A percentile compares a stretch with the other conserved stretches of the same genome.
These are phyloP conservation scores for Saccharomyces pastorianus DNA, from an alignment of 1,139 yeast genomes.

Conservation along the genomic window DNA sequence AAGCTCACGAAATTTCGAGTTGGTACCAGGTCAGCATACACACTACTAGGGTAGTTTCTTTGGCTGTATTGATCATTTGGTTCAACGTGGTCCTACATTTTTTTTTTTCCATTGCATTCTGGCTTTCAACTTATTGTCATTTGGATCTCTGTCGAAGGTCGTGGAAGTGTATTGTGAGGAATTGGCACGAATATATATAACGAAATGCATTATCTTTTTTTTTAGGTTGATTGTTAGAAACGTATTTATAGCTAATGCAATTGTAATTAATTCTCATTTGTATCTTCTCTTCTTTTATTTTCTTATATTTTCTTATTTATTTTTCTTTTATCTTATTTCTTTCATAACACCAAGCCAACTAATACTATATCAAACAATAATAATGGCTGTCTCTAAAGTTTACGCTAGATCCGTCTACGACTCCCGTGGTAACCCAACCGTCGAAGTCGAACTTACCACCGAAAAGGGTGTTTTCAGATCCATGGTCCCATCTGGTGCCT, in stretches of 20 bases:
- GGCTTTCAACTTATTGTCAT: background rate
- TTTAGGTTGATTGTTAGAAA: background rate
- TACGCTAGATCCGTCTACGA: slow-evolving; percentile 92
- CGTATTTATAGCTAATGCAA: background rate
- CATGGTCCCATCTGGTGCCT: slow-evolving; percentile 95
- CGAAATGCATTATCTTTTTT: background rate
- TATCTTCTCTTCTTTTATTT: background rate
- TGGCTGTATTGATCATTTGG: background rate
- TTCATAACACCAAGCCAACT: slow-evolving; percentile 15
- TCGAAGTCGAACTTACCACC: slow-evolving; percentile 86
- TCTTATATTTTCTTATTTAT: slow-evolving; percentile 2
- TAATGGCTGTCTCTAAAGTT: slow-evolving; percentile 56
- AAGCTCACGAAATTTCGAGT: background rate
- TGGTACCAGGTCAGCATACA: background rate
- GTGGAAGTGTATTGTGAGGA: background rate
- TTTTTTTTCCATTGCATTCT: background rate
- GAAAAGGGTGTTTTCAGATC: slow-evolving; percentile 82
- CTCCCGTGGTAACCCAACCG: slow-evolving; percentile 98
- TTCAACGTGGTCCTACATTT: background rate
- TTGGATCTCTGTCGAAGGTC: background rate
- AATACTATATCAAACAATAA: slow-evolving; percentile 11
- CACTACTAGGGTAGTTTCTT: background rate
- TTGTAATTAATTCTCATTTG: background rate
- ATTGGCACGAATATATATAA: background rate
- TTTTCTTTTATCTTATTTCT: background rate